Evolutionary conservation across 768 basidiomycete genomes (phyloP).

Genomic region (Artomyces pyxidatus): DNA sequence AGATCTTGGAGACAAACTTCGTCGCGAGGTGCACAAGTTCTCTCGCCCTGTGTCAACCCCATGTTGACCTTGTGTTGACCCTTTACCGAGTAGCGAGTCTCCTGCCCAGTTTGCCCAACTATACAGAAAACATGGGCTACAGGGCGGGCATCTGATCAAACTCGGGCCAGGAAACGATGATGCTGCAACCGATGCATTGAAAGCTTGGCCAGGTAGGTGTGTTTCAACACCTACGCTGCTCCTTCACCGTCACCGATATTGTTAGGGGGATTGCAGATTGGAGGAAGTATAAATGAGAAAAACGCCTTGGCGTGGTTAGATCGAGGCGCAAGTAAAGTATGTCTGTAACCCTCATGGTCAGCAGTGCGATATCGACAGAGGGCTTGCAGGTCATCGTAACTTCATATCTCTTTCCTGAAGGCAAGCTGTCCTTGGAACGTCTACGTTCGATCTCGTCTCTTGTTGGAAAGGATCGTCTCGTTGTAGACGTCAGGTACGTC

Average conservation of each 20-base stretch:
- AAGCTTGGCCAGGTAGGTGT: constrained; percentile 69
- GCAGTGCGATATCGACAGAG: no score
- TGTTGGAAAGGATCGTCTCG: constrained; percentile 80
- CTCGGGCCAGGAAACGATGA: constrained; percentile 84
- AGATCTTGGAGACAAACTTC: constrained; percentile 77
- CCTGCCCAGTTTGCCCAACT: constrained; percentile 73
- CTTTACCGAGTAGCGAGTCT: constrained; percentile 65
- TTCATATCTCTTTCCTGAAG: constrained; percentile 86
- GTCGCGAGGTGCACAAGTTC: constrained; percentile 61
- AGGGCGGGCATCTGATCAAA: constrained; percentile 94
- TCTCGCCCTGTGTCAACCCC: neutral
- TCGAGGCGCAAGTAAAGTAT: constrained; percentile 83
- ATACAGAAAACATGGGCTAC: constrained; percentile 60
- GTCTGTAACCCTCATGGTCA: no score
- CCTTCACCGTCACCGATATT: neutral
- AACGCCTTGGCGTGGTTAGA: constrained; percentile 85
- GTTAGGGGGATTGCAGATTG: constrained; percentile 79
- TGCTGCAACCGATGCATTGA: constrained; percentile 79
- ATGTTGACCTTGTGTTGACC: constrained; percentile 13
- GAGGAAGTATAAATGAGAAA: constrained; percentile 79
- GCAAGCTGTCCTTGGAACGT: constrained; percentile 67
- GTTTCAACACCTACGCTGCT: constrained; percentile 5
- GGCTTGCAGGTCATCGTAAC: constrained; percentile 96
- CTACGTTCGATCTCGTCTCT: constrained; percentile 50
- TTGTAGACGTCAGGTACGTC: constrained; percentile 87